Conservation (phyloP, 306 rosid genomes). For the Cotoneaster glaucophyllus region DNA sequence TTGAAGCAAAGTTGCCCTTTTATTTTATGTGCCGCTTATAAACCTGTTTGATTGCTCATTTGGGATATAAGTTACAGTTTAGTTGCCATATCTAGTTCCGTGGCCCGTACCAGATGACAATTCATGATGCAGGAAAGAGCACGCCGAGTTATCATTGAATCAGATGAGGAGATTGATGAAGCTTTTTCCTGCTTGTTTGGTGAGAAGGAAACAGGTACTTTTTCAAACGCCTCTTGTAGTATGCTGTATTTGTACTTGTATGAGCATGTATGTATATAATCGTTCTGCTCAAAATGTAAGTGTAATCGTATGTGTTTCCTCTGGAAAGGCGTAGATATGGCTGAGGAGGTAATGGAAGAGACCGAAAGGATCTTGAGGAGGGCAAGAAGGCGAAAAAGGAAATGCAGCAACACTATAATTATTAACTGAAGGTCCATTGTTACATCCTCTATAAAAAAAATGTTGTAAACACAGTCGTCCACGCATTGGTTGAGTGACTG, state of each 20-base stretch:
- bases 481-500: background rate
- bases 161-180: conserved; percentile 74
- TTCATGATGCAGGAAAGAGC: conserved; percentile 43
- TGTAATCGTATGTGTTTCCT: background rate
- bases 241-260: too few species aligned
- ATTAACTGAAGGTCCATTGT: conserved; percentile 55
- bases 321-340: conserved; percentile 33
- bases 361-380: conserved; percentile 59
- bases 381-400: conserved; percentile 90
- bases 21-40: conserved; percentile 6
- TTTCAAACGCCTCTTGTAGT: background rate
- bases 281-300: conserved; percentile 10
- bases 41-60: conserved; percentile 12
- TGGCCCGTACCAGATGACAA: conserved; percentile 27
- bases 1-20: conserved; percentile 8
- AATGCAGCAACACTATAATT: conserved; percentile 43
- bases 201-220: conserved; percentile 55
- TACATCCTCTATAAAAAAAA: background rate
- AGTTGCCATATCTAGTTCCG: background rate
- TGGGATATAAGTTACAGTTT: background rate
- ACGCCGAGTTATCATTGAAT: conserved; percentile 57
- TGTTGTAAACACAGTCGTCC: background rate
- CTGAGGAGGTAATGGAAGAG: conserved; percentile 62
- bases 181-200: conserved; percentile 63
- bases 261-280: background rate